Percentiles rank a stretch among this genome's conserved stretches.
Evolutionary conservation across 768 basidiomycete species (phyloP).

Genomic region (Leccinum incarnatum): DNA sequence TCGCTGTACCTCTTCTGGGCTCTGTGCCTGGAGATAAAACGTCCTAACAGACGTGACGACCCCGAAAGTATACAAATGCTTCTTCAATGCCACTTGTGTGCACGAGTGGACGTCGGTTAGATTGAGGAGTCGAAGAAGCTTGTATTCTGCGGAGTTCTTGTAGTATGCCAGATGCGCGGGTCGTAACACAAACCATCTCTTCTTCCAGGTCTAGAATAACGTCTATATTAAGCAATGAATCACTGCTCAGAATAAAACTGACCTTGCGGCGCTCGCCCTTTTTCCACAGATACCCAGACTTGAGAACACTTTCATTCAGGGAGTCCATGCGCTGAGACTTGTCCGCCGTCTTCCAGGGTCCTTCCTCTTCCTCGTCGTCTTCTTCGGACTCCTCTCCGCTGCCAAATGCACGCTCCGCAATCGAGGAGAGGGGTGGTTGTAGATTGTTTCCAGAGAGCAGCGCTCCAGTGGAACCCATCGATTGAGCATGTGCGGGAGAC

Average conservation of each 20-base stretch:
- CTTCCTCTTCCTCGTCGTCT: constrained; percentile 65
- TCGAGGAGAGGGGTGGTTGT: constrained; percentile 64
- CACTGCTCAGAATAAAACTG: constrained; percentile 20
- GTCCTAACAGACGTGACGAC: constrained; percentile 89
- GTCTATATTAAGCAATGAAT: constrained; percentile 3
- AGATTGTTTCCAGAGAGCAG: constrained; percentile 32
- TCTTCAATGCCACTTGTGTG: constrained; percentile 83
- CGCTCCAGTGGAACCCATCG: constrained; percentile 32
- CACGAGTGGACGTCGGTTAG: constrained; percentile 88
- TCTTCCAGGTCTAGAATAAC: constrained; percentile 86
- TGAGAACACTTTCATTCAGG: constrained; percentile 70
- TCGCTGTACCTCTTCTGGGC: constrained; percentile 64
- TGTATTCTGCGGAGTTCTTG: constrained; percentile 93
- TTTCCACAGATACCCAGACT: constrained; percentile 94
- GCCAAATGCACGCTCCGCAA: constrained; percentile 67
- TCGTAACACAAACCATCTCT: constrained; percentile 95
- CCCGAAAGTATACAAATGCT: constrained; percentile 85
- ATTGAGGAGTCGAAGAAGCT: constrained; percentile 84
- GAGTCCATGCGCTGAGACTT: constrained; percentile 43
- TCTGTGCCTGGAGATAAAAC: constrained; percentile 84
- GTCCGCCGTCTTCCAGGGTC: constrained; percentile 60
- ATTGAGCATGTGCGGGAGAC: constrained; percentile 35
- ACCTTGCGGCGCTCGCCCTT: constrained; percentile 98
- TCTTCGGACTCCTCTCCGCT: constrained; percentile 81
- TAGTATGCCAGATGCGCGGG: constrained; percentile 94